phyloP scores from a whole-genome alignment of 2,329 filamentous ascomycete genomes.

The Pezizomycotina sp. region DNA sequence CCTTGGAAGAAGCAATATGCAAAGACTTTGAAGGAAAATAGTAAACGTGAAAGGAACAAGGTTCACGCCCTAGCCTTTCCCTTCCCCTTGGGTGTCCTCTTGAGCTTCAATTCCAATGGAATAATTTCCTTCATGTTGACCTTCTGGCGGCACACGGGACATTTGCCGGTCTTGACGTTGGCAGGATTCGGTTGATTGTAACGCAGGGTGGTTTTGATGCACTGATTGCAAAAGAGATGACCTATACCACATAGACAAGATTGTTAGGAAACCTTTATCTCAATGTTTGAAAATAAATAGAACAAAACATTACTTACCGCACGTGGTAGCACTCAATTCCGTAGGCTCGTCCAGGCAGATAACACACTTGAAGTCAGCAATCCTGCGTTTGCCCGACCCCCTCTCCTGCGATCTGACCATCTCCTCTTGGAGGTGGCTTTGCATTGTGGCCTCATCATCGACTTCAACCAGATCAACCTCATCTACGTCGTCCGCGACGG shows the following conservation, averaged over 20 bases:
- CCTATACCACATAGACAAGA: constrained; percentile 18
- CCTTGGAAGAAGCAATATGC: no score
- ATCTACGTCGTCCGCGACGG: constrained; percentile 7
- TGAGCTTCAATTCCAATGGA: constrained; percentile 23
- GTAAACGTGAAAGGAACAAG: no score
- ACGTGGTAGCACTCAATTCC: constrained; percentile 23
- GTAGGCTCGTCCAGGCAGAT: constrained; percentile 25
- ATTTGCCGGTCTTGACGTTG: constrained; percentile 21
- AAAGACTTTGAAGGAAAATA: no score
- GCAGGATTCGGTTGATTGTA: constrained; percentile 19
- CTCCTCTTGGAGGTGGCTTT: constrained; percentile 19
- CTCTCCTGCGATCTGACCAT: constrained; percentile 21
- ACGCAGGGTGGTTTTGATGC: constrained; percentile 23
- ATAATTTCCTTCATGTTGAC: constrained; percentile 25
- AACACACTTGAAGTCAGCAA: constrained; percentile 24
- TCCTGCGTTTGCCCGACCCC: constrained; percentile 21
- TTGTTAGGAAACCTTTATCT: not conserved
- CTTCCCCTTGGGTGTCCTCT: constrained; percentile 21
- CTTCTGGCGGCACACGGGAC: constrained; percentile 24
- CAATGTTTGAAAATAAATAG: not conserved
- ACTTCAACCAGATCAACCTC: constrained; percentile 17
- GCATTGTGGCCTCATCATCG: constrained; percentile 17
- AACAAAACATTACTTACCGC: constrained; percentile 19
- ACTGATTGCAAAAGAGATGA: constrained; percentile 25
- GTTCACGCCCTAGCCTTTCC: constrained; percentile 14